Evolutionary conservation across 148 eudicot species (phyloP), one percentile per base, ranked within the genome.

Genomic region (Oxyria digyna): DNA sequence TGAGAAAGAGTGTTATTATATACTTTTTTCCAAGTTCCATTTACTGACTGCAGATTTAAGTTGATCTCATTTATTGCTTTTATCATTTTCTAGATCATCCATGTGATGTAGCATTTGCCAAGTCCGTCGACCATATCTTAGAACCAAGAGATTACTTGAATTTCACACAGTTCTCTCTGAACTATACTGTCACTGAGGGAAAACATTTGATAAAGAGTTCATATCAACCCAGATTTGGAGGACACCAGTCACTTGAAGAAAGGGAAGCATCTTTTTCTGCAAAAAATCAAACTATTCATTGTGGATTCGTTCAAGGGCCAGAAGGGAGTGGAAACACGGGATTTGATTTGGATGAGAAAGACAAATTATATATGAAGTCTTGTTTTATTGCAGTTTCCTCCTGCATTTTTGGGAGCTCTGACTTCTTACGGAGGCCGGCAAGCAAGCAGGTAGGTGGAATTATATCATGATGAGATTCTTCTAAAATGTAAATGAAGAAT

Each of bases 401-500:
- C 50, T 93, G 98, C 85, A 93, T 89, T 64, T 93, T 93, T 73
- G 97, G 98, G 62, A 93, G 92, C 84, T 93, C 97, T 35, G 98
- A 93, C 77, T 93, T 90, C 75, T 73, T 93, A 78, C 85, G 98
- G 79, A 77, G 96, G 72, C 98, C 98, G 20, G 77, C 96, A 54
- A 87, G 92, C 85, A 89, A 78, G 82, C 67, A 83, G 88, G 98
- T 85, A 78, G 72, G 70, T 73, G 69, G 79, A 62, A 35, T 62
- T 27, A 70, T n/a, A 59, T 59, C 17, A 11, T 24, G 29, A 52
- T 52, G 31, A 11, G 5, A 52, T 52, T 52, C 31, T 4, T 52
- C 24, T 52, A 6, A 21, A 21, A 24, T 21, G 13, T 23, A 52
- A 52, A 0, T n/a, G 52, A 46, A n/a, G 52, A 46, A 23, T 46